Percentiles rank a stretch among this genome's conserved stretches.
These are phyloP conservation scores for Jamesozyma rosinii DNA, from an alignment of 805 yeast species.

Conservation along the genomic window DNA sequence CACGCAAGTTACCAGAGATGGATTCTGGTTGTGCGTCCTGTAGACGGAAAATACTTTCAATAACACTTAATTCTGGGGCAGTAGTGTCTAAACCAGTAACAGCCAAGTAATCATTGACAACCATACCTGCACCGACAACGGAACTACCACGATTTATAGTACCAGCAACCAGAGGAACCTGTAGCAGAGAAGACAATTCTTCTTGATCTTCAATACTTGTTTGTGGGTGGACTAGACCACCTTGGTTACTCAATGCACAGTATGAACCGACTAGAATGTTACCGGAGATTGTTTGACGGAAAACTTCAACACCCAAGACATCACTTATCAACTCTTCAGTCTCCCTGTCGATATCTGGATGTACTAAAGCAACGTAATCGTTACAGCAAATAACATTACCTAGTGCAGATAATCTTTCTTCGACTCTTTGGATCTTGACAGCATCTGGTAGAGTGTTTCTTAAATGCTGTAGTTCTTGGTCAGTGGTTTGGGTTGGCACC, in stretches of 20 bases:
- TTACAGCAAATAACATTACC: conserved; percentile 98
- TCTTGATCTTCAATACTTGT: conserved; percentile 97
- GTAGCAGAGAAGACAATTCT: conserved; percentile 88
- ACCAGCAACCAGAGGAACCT: conserved; percentile 97
- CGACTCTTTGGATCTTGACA: conserved; percentile 94
- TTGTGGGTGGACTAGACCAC: conserved; percentile 97
- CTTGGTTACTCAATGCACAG: conserved; percentile 90
- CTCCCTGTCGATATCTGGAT: conserved; percentile 98
- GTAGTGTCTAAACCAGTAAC: conserved; percentile 96
- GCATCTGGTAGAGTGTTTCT: conserved; percentile 93
- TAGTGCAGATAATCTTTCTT: conserved; percentile 90
- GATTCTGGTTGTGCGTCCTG: conserved; percentile 87
- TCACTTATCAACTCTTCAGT: conserved; percentile 98
- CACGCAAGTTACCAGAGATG: conserved; percentile 77
- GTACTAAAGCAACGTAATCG: conserved; percentile 97
- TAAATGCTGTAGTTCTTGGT: conserved; percentile 94
- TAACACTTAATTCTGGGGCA: conserved; percentile 94
- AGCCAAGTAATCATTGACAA: conserved; percentile 96
- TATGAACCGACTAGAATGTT: conserved; percentile 95
- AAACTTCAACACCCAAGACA: conserved; percentile 96
- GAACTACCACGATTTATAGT: conserved; percentile 96
- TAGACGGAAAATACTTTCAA: conserved; percentile 89
- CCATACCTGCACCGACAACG: conserved; percentile 98
- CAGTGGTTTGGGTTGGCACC: conserved; percentile 96
- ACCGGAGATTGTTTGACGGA: conserved; percentile 97